Conservation (phyloP, 495 filamentous ascomycete species). For the Neurospora cerealis region DNA sequence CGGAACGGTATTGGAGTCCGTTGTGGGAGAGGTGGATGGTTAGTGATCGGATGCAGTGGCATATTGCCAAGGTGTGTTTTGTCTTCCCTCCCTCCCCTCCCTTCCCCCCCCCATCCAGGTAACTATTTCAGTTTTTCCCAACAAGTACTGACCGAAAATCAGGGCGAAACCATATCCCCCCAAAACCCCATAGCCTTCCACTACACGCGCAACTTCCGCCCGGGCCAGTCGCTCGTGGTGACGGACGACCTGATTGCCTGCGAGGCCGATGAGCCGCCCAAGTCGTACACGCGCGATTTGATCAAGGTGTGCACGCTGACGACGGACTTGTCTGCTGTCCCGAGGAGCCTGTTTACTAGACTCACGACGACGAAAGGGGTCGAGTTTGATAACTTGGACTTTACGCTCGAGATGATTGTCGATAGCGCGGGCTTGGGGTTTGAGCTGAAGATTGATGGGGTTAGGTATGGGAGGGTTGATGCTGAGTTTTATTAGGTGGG, state of each 20-base stretch:
- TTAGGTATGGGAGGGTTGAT: slow-evolving; percentile 60
- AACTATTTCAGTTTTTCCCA: no score
- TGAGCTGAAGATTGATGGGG: slow-evolving; percentile 63
- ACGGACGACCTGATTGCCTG: slow-evolving; percentile 67
- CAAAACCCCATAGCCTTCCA: slow-evolving; percentile 60
- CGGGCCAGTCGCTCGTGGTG: slow-evolving; percentile 53
- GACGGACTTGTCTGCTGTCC: slow-evolving; percentile 63
- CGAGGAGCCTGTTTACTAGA: slow-evolving; percentile 52
- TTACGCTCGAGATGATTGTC: slow-evolving; percentile 65
- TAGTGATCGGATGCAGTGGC: slow-evolving; percentile 70
- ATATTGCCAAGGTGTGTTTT: slow-evolving; percentile 54
- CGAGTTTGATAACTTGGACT: slow-evolving; percentile 67
- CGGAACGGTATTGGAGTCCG: slow-evolving; percentile 63
- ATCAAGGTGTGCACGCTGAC: slow-evolving; percentile 64
- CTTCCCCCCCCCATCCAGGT: not conserved
- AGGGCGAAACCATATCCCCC: slow-evolving; percentile 62
- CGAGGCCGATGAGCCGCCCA: slow-evolving; percentile 52
- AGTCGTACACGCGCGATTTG: slow-evolving; percentile 44
- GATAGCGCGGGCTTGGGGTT: slow-evolving; percentile 62
- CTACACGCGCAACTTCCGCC: slow-evolving; percentile 69
- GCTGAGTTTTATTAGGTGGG: slow-evolving; percentile 52
- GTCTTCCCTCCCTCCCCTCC: not conserved
- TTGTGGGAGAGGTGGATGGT: slow-evolving; percentile 78
- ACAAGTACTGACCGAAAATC: not conserved
- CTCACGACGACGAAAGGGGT: slow-evolving; percentile 62